Conservation (phyloP, 768 basidiomycete genomes). For the Podaxis sp. region DNA sequence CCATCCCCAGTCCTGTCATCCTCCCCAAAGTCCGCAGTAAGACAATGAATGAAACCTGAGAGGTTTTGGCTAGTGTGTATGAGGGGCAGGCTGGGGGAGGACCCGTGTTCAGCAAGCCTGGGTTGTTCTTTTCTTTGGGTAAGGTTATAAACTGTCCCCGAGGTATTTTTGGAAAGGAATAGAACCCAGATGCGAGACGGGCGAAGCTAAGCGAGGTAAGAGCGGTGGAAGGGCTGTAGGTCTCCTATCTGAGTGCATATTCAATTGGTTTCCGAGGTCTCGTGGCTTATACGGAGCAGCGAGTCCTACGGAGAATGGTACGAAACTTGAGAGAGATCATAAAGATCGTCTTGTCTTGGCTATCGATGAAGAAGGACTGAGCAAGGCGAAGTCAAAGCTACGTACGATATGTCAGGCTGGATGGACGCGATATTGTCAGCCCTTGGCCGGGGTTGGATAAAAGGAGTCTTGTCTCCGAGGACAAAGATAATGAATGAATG, state of each 20-base stretch:
- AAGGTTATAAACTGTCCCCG: neutral
- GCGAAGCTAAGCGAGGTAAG: neutral
- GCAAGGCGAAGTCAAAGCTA: neutral
- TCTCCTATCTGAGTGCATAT: neutral
- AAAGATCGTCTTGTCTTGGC: neutral
- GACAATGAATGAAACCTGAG: slow-evolving; percentile 2
- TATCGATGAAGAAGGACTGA: neutral
- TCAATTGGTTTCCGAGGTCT: neutral
- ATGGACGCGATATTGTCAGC: neutral
- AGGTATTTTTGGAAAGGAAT: neutral
- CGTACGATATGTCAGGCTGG: neutral
- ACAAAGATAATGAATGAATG: neutral
- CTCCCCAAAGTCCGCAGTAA: neutral
- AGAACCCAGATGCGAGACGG: neutral
- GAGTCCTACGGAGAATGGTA: neutral
- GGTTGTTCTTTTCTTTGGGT: neutral
- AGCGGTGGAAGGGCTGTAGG: neutral
- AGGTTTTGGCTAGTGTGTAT: neutral
- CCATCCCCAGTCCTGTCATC: neutral
- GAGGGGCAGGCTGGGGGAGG: neutral
- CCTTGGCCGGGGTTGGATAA: neutral
- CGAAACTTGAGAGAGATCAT: neutral
- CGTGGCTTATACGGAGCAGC: neutral
- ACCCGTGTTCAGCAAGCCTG: neutral
- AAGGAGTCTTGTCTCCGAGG: neutral